Conservation (phyloP, 306 rosid genomes). For the Gastrolobium bilobum region DNA sequence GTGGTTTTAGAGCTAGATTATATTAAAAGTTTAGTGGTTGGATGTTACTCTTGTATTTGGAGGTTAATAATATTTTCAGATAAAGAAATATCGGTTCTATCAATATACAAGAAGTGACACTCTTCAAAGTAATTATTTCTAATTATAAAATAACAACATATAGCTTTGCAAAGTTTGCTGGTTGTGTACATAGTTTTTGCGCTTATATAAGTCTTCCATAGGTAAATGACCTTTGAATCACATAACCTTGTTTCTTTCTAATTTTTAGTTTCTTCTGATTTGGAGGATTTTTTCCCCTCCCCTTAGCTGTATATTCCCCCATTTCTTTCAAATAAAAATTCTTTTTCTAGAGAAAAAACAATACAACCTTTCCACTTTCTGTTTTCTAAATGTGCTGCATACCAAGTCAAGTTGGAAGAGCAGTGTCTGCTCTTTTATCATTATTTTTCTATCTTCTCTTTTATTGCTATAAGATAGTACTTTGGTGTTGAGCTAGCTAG, state of each 20-base stretch:
- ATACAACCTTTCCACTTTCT: background rate
- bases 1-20: conserved; percentile 18
- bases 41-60: conserved; percentile 15
- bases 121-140: conserved; percentile 21
- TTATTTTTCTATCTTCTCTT: background rate
- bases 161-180: conserved; percentile 23
- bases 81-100: conserved; percentile 7
- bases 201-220: conserved; percentile 2
- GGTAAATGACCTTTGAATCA: conserved; percentile 6
- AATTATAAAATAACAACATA: conserved; percentile 2
- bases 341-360: background rate
- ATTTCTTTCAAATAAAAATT: conserved; percentile 12
- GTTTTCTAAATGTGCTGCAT: conserved; percentile 22
- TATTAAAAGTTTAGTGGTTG: conserved; percentile 6
- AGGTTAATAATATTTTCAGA: background rate
- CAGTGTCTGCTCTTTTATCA: background rate
- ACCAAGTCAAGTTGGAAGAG: conserved; percentile 5
- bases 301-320: background rate
- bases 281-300: background rate
- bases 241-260: background rate
- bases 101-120: conserved; percentile 1
- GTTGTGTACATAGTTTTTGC: conserved; percentile 7
- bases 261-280: background rate
- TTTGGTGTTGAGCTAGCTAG: background rate
- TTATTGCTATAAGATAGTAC: background rate